Evolutionary conservation across 257 asterid genomes (phyloP).

Genomic region (Parsonsia alboflavescens): DNA sequence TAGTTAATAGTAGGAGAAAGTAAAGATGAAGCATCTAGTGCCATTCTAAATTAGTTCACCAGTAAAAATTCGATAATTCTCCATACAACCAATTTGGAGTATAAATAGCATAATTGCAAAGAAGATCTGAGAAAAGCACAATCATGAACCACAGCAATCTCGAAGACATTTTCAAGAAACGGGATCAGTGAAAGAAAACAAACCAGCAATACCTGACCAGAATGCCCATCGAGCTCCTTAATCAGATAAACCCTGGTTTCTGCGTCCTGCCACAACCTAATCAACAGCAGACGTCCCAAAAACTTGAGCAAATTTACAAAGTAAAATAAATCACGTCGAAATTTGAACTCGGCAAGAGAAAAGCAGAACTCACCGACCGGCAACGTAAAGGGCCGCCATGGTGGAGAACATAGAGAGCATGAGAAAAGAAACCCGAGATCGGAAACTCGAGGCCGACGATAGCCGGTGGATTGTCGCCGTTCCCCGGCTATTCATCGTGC

Average conservation of each 20-base stretch:
- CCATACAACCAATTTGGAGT: neutral
- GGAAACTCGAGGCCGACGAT: conserved; percentile 42
- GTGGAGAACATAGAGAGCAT: conserved; percentile 75
- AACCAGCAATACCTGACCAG: conserved; percentile 53
- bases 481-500: conserved; percentile 55
- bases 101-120: neutral
- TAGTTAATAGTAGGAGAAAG: neutral
- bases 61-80: neutral
- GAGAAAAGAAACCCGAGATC: conserved; percentile 54
- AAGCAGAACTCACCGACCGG: conserved; percentile 44
- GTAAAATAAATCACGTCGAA: neutral
- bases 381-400: conserved; percentile 74
- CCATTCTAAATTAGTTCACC: neutral
- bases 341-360: neutral
- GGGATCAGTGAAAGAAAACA: neutral
- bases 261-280: conserved; percentile 88
- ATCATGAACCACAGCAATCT: neutral
- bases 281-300: conserved; percentile 17
- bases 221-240: conserved; percentile 57
- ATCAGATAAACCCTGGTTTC: conserved; percentile 51
- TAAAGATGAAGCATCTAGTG: neutral
- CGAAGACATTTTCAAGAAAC: neutral
- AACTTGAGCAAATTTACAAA: neutral
- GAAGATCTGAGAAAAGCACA: neutral
- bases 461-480: conserved; percentile 38